These are phyloP conservation scores for Tuber umbilicatum DNA, from an alignment of 495 filamentous ascomycete species.

Conservation along the genomic window DNA sequence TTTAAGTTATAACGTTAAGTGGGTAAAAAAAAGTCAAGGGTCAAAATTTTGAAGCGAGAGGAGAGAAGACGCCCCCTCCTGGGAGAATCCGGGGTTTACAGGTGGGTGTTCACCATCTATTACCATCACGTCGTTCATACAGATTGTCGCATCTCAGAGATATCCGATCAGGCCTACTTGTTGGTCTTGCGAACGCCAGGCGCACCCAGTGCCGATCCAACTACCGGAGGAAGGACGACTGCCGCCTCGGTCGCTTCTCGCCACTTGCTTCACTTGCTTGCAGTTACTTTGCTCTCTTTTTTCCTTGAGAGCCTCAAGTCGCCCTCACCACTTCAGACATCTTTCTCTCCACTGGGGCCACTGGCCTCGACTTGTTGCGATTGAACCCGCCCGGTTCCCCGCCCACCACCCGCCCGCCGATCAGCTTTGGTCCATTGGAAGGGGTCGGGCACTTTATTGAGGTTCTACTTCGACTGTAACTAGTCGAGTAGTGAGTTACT, in stretches of 20 bases:
- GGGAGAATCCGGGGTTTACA: slow-evolving; percentile 23
- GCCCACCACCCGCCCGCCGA: not conserved
- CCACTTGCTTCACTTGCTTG: not conserved
- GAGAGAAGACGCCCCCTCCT: slow-evolving; percentile 25
- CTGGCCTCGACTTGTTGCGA: slow-evolving; percentile 35
- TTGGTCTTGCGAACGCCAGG: slow-evolving; percentile 30
- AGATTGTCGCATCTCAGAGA: slow-evolving; percentile 37
- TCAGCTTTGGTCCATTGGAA: not conserved
- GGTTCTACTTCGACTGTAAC: not conserved
- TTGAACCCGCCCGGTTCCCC: slow-evolving; percentile 22
- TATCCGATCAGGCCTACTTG: slow-evolving; percentile 32
- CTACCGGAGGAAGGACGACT: slow-evolving; percentile 32
- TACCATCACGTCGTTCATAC: slow-evolving; percentile 29
- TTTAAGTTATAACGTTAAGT: too few species aligned
- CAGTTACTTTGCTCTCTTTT: slow-evolving; percentile 1
- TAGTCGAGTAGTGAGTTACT: not conserved
- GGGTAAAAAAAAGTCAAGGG: not conserved
- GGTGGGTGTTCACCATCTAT: slow-evolving; percentile 36
- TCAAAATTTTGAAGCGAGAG: slow-evolving; percentile 16
- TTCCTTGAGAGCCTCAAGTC: slow-evolving; percentile 35
- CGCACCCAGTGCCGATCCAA: slow-evolving; percentile 36
- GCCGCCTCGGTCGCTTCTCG: slow-evolving; percentile 11
- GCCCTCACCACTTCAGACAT: slow-evolving; percentile 29
- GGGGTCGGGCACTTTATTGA: not conserved
- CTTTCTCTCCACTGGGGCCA: slow-evolving; percentile 35